Evolutionary conservation across 352 stramenopile genomes (phyloP).

Genomic region (Phytophthora capsici): DNA sequence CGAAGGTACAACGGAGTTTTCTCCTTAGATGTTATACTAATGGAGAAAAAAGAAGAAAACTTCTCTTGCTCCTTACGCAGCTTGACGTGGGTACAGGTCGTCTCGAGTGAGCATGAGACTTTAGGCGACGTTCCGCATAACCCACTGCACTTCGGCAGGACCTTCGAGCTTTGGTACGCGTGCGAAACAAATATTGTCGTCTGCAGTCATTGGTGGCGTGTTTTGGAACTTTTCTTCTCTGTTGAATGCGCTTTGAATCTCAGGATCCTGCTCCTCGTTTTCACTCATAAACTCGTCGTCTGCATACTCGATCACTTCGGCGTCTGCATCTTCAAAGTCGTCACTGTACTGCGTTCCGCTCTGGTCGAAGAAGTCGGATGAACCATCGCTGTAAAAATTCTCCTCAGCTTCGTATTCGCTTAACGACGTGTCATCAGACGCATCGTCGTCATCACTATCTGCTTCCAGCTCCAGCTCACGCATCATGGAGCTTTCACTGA

Average conservation of each 20-base stretch:
- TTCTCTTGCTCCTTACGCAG: constrained; percentile 13
- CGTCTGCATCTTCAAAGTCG: constrained; percentile 80
- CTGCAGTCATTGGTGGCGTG: constrained; percentile 21
- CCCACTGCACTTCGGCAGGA: constrained; percentile 71
- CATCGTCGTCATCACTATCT: constrained; percentile 46
- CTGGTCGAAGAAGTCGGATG: constrained; percentile 68
- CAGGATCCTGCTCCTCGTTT: constrained; percentile 29
- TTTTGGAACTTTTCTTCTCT: constrained; percentile 5
- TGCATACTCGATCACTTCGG: constrained; percentile 81
- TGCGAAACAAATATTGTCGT: constrained; percentile 15
- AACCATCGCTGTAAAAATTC: constrained; percentile 88
- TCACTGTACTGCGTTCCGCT: constrained; percentile 82
- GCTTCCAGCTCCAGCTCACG: constrained; percentile 61
- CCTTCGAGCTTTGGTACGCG: constrained; percentile 33
- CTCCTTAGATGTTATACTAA: constrained; percentile 37
- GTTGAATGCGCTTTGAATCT: background rate
- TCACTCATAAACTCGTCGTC: constrained; percentile 68
- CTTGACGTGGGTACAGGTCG: constrained; percentile 33
- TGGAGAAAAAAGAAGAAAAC: constrained; percentile 10
- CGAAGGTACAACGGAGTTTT: constrained; percentile 23
- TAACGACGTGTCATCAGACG: constrained; percentile 56
- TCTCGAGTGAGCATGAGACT: constrained; percentile 71
- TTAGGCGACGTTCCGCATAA: constrained; percentile 76
- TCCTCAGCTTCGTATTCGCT: constrained; percentile 83
- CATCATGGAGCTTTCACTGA: constrained; percentile 73